Base-by-base conservation (phyloP, 208 protist genomes). In the Tritrichomonas foetus region DNA sequence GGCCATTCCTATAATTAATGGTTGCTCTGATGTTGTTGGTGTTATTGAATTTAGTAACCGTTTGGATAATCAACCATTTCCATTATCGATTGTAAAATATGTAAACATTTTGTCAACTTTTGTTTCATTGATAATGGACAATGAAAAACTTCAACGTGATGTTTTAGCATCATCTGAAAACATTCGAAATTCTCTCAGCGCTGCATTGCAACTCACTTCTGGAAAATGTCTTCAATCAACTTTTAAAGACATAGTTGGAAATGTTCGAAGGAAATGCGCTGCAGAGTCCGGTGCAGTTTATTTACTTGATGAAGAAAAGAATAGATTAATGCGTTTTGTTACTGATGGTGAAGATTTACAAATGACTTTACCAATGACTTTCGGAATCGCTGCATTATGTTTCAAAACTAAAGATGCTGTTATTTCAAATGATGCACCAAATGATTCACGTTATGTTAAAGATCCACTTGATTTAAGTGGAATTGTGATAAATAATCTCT, bases 371-470 rank as follows among this genome's bases (percentile, higher is more conserved):
- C 74, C 74, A 53, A 82, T 82, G 41, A 50, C 74, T n/a, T 20
- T n/a, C 25, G 74, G 74, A 20, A 82, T 82, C 30, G 74, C 74
- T 33, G 74, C 74, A n/a, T 33, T 41, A 82, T n/a, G 16, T n/a
- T 33, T 36, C 30, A 82, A 82, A 25, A 82, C 74, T 47, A 36
- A 11, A 53, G 41, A 36, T 22, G 13, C 74, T 0, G 27, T 82
- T n/a, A 53, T 82, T 1, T 20, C 50, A 11, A 82, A 82, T 82
- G 74, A 82, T 50, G 74, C 74, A 53, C 50, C 47, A 50, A 33
- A 82, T 36, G 74, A 82, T 82, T 41, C 74, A 30, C n/a, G 74
- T n/a, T 82, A 50, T 82, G 50, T 50, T 36, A 82, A 82, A 36
- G n/a, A 50, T 14, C 47, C 50, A n/a, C 41, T 50, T 53, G 47